Percentiles rank a stretch among this genome's conserved stretches.
Evolutionary conservation across 2,329 filamentous ascomycete genomes (phyloP).

Genomic region (Fusarium subglutinans): DNA sequence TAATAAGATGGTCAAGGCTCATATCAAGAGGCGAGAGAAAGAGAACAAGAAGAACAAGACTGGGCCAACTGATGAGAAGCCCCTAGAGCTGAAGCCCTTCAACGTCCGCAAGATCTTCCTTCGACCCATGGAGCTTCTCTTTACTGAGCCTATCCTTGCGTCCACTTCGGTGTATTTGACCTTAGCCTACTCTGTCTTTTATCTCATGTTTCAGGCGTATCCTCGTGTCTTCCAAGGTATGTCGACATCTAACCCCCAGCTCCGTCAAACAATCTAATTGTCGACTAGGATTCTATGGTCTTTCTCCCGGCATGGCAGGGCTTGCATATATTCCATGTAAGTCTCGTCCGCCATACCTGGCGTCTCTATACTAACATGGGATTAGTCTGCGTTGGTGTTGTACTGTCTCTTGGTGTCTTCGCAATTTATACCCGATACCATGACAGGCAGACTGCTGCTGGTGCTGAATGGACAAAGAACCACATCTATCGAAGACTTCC

Average conservation of each 20-base stretch:
- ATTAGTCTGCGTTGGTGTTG: conserved; percentile 40
- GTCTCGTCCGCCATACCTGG: conserved; percentile 2
- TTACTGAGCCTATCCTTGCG: conserved; percentile 61
- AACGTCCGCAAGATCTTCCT: conserved; percentile 58
- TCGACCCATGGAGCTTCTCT: conserved; percentile 58
- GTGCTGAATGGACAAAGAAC: conserved; percentile 44
- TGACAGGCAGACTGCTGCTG: conserved; percentile 37
- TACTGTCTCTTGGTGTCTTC: conserved; percentile 39
- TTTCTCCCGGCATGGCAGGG: conserved; percentile 56
- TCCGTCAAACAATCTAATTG: neutral
- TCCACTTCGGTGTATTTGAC: conserved; percentile 59
- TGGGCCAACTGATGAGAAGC: conserved; percentile 48
- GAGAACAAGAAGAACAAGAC: conserved; percentile 56
- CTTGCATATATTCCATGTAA: conserved; percentile 60
- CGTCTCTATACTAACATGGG: neutral
- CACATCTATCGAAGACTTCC: conserved; percentile 50
- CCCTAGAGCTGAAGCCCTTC: conserved; percentile 48
- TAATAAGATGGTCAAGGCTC: conserved; percentile 56
- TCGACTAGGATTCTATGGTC: conserved; percentile 49
- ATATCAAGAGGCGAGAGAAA: conserved; percentile 55
- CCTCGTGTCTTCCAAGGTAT: conserved; percentile 57
- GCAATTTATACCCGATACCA: conserved; percentile 43
- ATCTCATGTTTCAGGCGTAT: conserved; percentile 62
- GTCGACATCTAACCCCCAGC: neutral
- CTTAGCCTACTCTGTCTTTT: conserved; percentile 61